Base-by-base conservation (phyloP, 2,329 filamentous ascomycete species). In the Pseudocercospora macadamiae region DNA sequence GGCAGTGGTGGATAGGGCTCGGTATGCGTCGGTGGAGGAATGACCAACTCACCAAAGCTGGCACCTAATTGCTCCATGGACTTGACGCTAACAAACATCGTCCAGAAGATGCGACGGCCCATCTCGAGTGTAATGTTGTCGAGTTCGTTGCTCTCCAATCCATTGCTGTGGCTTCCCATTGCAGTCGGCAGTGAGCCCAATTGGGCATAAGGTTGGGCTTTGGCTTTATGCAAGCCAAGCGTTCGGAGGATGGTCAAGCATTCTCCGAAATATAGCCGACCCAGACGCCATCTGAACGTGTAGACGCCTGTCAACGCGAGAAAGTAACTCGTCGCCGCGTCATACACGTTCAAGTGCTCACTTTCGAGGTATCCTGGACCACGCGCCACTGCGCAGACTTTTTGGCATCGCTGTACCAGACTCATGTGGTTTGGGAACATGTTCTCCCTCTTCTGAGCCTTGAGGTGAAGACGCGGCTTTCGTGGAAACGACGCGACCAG, bases 1-100 rank as follows among this genome's bases (percentile, higher is more conserved):
- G 92, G 92, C 10, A 92, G 80, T 6, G 90, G 88, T 3, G 92
- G 92, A 65, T 95, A 91, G 3, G 86, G 88, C 42, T 91, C 85
- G 23, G 83, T 86, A 0, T 86, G 85, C 0, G 90, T 96, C 1
- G 89, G 86, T 2, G 91, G 91, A 7, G 89, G 86, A 51, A 96
- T 86, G 32, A 89, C 83, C 34, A 93, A 78, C 66, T 92, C 90
- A 32, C 85, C 84, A 61, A 89, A 87, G 0, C 84, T 84, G 14
- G 85, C 84, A 30, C 90, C 91, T 16, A 95, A 77, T 70, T 96
- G 91, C 55, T 89, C 84, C 73, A 96, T 85, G 0, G 90, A 68
- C 63, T 87, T 83, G 60, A 90, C 84, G 30, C 88, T 88, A 4
- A 92, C 84, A 62, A 95, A 86, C 65, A 92, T 82, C 19, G 90